Evolutionary conservation across 1,284 basidiomycete species (phyloP), one percentile per base, ranked within the genome.

Genomic region (Cryptococcus sp.): DNA sequence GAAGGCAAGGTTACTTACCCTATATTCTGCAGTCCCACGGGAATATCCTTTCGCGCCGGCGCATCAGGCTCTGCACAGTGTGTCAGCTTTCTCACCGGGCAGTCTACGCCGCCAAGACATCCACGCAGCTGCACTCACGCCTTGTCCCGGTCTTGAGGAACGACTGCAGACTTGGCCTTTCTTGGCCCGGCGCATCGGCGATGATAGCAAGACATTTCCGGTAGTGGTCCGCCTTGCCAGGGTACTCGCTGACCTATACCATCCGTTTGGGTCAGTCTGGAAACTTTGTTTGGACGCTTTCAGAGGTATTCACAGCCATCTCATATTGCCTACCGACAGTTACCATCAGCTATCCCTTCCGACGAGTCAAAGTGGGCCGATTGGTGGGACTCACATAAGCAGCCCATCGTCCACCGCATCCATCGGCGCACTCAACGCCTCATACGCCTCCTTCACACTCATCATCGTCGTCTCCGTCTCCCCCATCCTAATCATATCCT

Each of bases 11-110:
- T 33, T 66, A 58, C 72, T 68, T 40, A 71, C 72, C 72, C 76
- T 33, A 78, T 78, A 55, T 78, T 78, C 36, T 73, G 65, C 50
- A 78, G 51, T 13, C 76, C 76, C 38, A 73, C 71, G 2, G 76
- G 76, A n/a, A 77, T 65, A 28, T 76, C 73, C 13, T 65, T 64
- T 0, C 71, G 57, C 0, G 59, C 58, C 0, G 70, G 68, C 4
- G 58, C 60, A n/a, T 61, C 68, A 15, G 57, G 60, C 52, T 59
- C 66, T 68, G 43, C 13, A 28, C 11, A 33, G 46, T 15, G n/a
- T 39, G 40, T 45, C 28, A 49, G 21, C n/a, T 20, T 5, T 43
- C 23, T n/a, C 21, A 37, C 55, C 46, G 11, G 15, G 39, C 18
- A 28, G 15, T 2, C 18, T 37, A 38, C 43, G 18, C 52, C n/a